Conservation (phyloP, 352 stramenopile genomes). For the Pythium utonaiense region DNA sequence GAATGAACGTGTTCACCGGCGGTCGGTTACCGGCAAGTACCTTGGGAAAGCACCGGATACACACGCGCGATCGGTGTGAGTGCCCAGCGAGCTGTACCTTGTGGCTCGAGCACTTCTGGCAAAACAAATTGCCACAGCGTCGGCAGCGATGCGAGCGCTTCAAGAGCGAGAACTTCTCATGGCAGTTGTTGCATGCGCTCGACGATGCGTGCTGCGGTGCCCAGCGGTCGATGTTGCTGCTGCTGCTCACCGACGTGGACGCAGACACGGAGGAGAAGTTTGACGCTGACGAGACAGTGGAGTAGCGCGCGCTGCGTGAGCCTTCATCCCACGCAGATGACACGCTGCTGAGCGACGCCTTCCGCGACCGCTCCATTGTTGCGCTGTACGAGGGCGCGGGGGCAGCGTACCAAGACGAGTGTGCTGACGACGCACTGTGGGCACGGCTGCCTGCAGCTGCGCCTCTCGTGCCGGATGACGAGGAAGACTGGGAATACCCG, state of each 20-base stretch:
- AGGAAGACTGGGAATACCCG: slow-evolving; percentile 3
- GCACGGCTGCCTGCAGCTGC: neutral
- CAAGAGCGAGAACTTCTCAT: slow-evolving; percentile 78
- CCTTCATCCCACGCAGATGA: slow-evolving; percentile 39
- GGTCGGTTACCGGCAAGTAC: slow-evolving; percentile 67
- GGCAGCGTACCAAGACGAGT: neutral
- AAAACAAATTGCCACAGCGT: slow-evolving; percentile 78
- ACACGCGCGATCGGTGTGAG: slow-evolving; percentile 83
- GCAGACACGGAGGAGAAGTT: slow-evolving; percentile 33
- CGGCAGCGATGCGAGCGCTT: slow-evolving; percentile 79
- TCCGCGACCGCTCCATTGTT: slow-evolving; percentile 23
- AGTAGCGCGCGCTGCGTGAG: slow-evolving; percentile 59
- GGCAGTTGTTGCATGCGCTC: slow-evolving; percentile 72
- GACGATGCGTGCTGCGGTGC: slow-evolving; percentile 63
- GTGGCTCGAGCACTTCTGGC: slow-evolving; percentile 78
- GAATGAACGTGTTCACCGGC: slow-evolving; percentile 83
- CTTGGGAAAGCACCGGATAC: slow-evolving; percentile 83
- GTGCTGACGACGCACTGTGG: neutral
- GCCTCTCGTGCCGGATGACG: slow-evolving; percentile 1
- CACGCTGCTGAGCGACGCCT: slow-evolving; percentile 22
- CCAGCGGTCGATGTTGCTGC: slow-evolving; percentile 47
- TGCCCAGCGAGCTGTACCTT: slow-evolving; percentile 73
- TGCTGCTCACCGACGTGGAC: slow-evolving; percentile 19
- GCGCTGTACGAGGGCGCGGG: neutral
- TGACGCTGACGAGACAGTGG: slow-evolving; percentile 38